Conservation (phyloP, 2,329 filamentous ascomycete genomes). For the Zymoseptoria brevis region DNA sequence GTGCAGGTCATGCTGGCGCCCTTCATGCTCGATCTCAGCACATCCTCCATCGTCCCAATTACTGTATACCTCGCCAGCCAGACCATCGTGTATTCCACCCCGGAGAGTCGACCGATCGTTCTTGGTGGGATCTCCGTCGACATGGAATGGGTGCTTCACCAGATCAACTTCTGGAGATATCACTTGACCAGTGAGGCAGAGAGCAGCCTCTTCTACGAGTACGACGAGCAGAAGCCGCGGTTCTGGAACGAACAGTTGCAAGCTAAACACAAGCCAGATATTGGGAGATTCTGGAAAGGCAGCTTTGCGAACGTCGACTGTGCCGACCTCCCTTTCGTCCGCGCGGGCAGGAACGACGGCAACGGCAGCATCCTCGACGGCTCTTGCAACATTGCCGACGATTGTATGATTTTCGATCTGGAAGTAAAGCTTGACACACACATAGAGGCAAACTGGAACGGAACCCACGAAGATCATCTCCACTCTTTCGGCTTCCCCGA, state of each 20-base stretch:
- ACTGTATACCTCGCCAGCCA: constrained; percentile 39
- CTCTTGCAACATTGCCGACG: constrained; percentile 27
- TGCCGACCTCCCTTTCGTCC: constrained; percentile 23
- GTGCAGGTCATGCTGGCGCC: constrained; percentile 29
- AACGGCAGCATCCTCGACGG: constrained; percentile 21
- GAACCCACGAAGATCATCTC: constrained; percentile 35
- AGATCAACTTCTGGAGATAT: constrained; percentile 47
- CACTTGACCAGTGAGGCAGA: constrained; percentile 38
- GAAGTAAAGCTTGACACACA: constrained; percentile 16
- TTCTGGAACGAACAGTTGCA: constrained; percentile 21
- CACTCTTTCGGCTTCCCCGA: constrained; percentile 25
- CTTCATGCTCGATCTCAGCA: constrained; percentile 12
- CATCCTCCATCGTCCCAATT: constrained; percentile 7
- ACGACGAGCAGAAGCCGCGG: constrained; percentile 35
- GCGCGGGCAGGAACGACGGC: constrained; percentile 9
- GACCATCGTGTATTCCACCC: constrained; percentile 35
- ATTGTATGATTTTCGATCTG: constrained; percentile 26
- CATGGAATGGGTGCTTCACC: constrained; percentile 40
- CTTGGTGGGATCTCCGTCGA: constrained; percentile 36
- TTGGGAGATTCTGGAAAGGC: constrained; percentile 45
- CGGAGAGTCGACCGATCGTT: constrained; percentile 34
- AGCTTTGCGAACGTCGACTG: constrained; percentile 38
- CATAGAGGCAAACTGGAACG: constrained; percentile 28
- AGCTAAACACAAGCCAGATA: constrained; percentile 21
- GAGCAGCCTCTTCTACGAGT: constrained; percentile 31